phyloP scores from a whole-genome alignment of 1,139 yeast genomes.

The Nakaseomyces nivariensis region DNA sequence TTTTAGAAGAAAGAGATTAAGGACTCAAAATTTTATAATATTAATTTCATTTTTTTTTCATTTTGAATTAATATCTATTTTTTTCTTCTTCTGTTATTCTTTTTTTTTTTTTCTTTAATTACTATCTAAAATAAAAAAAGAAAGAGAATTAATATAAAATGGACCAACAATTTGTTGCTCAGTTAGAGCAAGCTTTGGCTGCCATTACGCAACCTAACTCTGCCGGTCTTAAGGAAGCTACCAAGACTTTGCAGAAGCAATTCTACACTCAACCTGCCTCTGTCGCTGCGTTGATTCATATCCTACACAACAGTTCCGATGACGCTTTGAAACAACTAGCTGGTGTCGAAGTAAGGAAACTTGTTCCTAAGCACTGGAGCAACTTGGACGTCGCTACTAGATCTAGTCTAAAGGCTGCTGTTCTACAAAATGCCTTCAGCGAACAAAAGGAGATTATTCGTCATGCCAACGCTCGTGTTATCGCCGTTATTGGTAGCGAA shows the following conservation, averaged over 20 bases:
- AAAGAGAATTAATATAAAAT: constrained; percentile 26
- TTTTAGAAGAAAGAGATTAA: too few relatives aligned
- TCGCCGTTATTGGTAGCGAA: constrained; percentile 71
- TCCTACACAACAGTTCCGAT: constrained; percentile 46
- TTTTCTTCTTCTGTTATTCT: too few relatives aligned
- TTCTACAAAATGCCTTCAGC: constrained; percentile 60
- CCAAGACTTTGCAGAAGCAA: constrained; percentile 60
- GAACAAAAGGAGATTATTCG: constrained; percentile 62
- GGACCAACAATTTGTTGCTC: constrained; percentile 62
- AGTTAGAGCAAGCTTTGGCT: constrained; percentile 68
- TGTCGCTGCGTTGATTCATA: constrained; percentile 73
- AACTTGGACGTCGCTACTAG: constrained; percentile 43
- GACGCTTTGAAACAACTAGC: constrained; percentile 59
- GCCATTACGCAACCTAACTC: constrained; percentile 73
- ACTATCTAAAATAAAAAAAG: not conserved
- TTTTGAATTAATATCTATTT: too few relatives aligned
- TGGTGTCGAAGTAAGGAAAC: constrained; percentile 90
- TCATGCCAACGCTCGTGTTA: constrained; percentile 83
- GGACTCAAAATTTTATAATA: not conserved
- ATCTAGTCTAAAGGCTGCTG: constrained; percentile 52
- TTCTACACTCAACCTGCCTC: constrained; percentile 65
- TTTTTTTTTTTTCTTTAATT: too few relatives aligned
- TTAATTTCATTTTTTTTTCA: not conserved
- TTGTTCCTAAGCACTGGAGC: constrained; percentile 66
- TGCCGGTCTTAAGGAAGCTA: constrained; percentile 71